phyloP scores from a whole-genome alignment of 1,284 basidiomycete genomes.

The Trametes sp. region DNA sequence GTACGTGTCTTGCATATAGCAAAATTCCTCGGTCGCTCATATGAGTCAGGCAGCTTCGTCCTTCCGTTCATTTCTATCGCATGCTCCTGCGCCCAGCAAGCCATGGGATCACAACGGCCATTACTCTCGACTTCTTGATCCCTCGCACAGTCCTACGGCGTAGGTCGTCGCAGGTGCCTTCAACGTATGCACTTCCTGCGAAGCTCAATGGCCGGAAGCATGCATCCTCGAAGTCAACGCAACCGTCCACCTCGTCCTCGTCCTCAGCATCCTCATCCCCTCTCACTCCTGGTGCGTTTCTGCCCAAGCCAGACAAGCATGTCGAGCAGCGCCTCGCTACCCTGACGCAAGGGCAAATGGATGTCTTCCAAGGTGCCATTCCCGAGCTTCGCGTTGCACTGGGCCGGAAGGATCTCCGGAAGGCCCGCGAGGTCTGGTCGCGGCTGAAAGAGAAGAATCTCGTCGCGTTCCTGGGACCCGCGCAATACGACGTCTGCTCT shows the following conservation, averaged over 20 bases:
- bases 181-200: not conserved
- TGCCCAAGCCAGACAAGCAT: conserved; percentile 21
- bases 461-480: conserved; percentile 50
- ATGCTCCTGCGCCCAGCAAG: conserved; percentile 32
- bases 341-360: conserved; percentile 23
- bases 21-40: not conserved
- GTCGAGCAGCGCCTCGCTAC: conserved; percentile 13
- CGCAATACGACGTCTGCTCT: conserved; percentile 51
- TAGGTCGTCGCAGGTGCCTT: not conserved
- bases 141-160: conserved; percentile 27
- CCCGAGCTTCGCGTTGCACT: conserved; percentile 27
- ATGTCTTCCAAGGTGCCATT: conserved; percentile 31
- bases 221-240: not conserved
- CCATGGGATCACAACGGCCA: conserved; percentile 26
- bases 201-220: not conserved
- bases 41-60: not conserved
- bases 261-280: conserved; percentile 10
- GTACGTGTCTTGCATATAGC: not conserved
- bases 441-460: conserved; percentile 52
- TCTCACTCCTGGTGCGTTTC: conserved; percentile 14
- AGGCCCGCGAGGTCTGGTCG: conserved; percentile 51
- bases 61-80: not conserved
- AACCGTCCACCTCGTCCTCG: not conserved
- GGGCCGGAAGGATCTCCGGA: conserved; percentile 21
- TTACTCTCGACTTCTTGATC: conserved; percentile 39